A percentile compares a stretch with the other conserved stretches of the same genome.
phyloP scores from a whole-genome alignment of 2,329 filamentous ascomycete species.

The Pseudogymnoascus sp. region DNA sequence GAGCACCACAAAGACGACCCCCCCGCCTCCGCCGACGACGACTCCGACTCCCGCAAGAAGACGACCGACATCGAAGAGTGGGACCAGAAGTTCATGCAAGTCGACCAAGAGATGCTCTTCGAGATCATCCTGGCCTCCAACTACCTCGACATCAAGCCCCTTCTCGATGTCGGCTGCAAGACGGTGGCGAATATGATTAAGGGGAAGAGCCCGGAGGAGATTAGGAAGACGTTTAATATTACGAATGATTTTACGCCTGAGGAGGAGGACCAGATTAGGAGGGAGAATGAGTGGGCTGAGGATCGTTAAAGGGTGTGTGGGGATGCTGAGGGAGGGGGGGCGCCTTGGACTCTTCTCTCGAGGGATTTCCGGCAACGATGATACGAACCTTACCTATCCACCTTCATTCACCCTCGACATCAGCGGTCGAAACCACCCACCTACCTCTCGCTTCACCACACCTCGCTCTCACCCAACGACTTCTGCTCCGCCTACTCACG shows the following conservation, averaged over 20 bases:
- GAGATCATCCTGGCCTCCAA: slow-evolving; percentile 98
- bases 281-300: slow-evolving; percentile 88
- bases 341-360: too few relatives aligned
- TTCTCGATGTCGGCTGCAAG: slow-evolving; percentile 97
- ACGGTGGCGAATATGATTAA: slow-evolving; percentile 99
- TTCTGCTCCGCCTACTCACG: not conserved
- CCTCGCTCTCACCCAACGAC: not conserved
- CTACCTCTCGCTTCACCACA: not conserved
- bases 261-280: slow-evolving; percentile 94
- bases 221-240: slow-evolving; percentile 99
- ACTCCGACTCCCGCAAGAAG: slow-evolving; percentile 92
- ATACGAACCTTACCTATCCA: not conserved
- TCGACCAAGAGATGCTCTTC: slow-evolving; percentile 99
- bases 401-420: not conserved
- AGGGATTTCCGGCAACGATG: not conserved
- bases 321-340: not conserved
- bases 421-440: not conserved
- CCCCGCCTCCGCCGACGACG: slow-evolving; percentile 71
- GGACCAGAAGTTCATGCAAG: slow-evolving; percentile 99
- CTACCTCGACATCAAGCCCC: slow-evolving; percentile 97
- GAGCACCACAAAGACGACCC: slow-evolving; percentile 89
- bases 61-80: slow-evolving; percentile 98
- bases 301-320: slow-evolving; percentile 51
- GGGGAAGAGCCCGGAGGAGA: slow-evolving; percentile 98
- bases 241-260: slow-evolving; percentile 98